Evolutionary conservation across 2,329 filamentous ascomycete species (phyloP), one percentile per base, ranked within the genome.

Genomic region (Pseudogymnoascus sp.): DNA sequence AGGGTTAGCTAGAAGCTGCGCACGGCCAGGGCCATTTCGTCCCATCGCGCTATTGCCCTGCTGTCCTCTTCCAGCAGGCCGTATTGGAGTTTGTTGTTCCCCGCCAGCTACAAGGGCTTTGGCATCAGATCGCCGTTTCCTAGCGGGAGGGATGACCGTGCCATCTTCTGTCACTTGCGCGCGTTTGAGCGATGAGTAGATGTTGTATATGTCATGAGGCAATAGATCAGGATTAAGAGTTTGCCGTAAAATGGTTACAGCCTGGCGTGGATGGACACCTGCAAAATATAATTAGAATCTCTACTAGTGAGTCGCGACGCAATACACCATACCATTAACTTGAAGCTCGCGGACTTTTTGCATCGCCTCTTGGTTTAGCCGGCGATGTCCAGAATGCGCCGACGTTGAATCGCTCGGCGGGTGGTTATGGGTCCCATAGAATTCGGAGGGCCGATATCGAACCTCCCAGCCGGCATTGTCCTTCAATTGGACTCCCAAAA

Each of bases 391-490:
- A n/a, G 60, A 61, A 31, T 61, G 60, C 19, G 21, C 60, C n/a
- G 60, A 25, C 10, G 60, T 61, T 11, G 36, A 41, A 39, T 61
- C 36, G 39, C 60, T 61, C 10, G 60, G 60, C 60, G 60, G 60
- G 19, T 61, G 60, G 19, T 61, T 61, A 43, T 61, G 60, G 14
- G 19, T 43, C 8, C 60, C 60, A 41, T 61, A 61, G 19, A 61
- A 43, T 11, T 61, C 60, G 6, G 60, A 39, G 21, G 60, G 60
- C 60, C 60, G 19, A 21, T 61, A 61, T n/a, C 60, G 34, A 43
- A 61, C 60, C 21, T 61, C 60, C 60, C 60, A 61, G 34, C 60
- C 60, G 3, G 60, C 60, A 61, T 43, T 43, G n/a, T 61, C 60
- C 39, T 61, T 61, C 36, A 61, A 43, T 43, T 61, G 60, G 34